Base-by-base conservation (phyloP, 2,329 filamentous ascomycete genomes). In the Leptodontidium sp. region DNA sequence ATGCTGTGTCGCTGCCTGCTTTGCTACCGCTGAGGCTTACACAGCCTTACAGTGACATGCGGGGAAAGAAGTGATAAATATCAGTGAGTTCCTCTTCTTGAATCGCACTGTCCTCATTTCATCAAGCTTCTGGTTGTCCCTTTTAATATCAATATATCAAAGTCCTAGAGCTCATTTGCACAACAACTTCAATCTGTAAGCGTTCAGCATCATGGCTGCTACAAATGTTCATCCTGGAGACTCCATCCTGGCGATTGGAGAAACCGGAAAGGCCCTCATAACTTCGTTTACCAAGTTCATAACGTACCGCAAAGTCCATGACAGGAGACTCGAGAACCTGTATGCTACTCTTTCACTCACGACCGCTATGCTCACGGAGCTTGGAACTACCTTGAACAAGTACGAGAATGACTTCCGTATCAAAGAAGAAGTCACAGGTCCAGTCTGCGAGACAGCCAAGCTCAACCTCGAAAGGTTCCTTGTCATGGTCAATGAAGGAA, bases 261-360 rank as follows among this genome's bases (percentile, higher is more conserved):
- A 68, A 2, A 62, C 50, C 5, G 70, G 68, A 11, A 59, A 64
- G 15, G 24, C 57, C 21, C 65, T 72, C 21, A 63, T 68, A 11
- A 43, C 52, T 15, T 35, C 68, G 1, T 68, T 64, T 53, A 68
- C 68, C 2, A 67, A 66, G 38, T 67, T 72, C 26, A 65, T 72
- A 21, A 67, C 66, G 9, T 70, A 70, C 26, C 68, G 68, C 29
- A 69, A 72, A 59, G 66, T 67, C 11, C 45, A 61, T 24, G 64
- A 70, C 38, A 65, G 59, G 40, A 65, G 66, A 17, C 67, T 72
- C 26, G 64, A 70, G 43, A 69, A 61, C 35, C 64, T 70, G 5
- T 70, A 69, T 47, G 68, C 66, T 6, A 69, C 68, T 38, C 43
- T 72, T 38, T 69, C 65, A 3, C 62, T 72, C 38, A 72, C 70